phyloP scores from a whole-genome alignment of 495 filamentous ascomycete species.

The Aspergillus haitiensis region DNA sequence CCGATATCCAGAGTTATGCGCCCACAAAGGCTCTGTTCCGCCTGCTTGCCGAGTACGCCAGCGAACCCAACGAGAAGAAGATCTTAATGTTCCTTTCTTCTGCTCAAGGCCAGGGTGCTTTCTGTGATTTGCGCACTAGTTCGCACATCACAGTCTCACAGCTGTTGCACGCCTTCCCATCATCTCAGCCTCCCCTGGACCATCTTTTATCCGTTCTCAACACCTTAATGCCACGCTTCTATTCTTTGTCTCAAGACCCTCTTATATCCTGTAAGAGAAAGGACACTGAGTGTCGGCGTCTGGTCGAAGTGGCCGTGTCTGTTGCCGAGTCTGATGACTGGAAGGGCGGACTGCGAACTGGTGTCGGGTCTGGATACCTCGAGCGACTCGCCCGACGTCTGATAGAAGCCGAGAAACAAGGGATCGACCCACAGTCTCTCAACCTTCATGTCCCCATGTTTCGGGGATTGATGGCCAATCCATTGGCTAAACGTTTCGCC shows the following conservation, averaged over 20 bases:
- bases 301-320: constrained; percentile 93
- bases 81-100: constrained; percentile 81
- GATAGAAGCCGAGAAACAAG: constrained; percentile 60
- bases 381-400: constrained; percentile 73
- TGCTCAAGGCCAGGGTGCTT: constrained; percentile 87
- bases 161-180: constrained; percentile 89
- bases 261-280: constrained; percentile 71
- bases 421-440: constrained; percentile 49
- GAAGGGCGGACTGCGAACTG: constrained; percentile 65
- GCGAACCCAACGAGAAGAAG: constrained; percentile 78
- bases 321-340: constrained; percentile 86
- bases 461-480: constrained; percentile 97
- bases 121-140: constrained; percentile 92
- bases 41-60: constrained; percentile 80
- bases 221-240: constrained; percentile 94
- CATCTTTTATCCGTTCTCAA: constrained; percentile 77
- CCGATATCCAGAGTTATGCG: constrained; percentile 87
- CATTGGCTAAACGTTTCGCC: constrained; percentile 82
- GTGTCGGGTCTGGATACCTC: constrained; percentile 80
- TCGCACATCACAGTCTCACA: constrained; percentile 82
- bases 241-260: constrained; percentile 95
- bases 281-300: constrained; percentile 69
- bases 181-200: constrained; percentile 80
- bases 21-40: constrained; percentile 88
- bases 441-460: constrained; percentile 90